Conservation (phyloP, 2,329 filamentous ascomycete genomes). For the Monosporascus ibericus region DNA sequence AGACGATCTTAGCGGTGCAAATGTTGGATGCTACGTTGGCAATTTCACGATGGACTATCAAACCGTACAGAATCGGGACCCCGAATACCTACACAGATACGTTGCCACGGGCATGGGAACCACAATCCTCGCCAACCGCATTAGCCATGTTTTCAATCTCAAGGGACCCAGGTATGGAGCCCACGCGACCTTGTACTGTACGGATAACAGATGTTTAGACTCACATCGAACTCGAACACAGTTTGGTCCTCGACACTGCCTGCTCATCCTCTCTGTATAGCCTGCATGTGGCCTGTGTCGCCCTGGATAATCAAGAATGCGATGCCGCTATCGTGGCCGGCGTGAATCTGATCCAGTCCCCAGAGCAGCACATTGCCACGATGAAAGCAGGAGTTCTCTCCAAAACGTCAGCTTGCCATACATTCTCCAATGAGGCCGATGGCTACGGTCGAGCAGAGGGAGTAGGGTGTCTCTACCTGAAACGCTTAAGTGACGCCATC, state of each 20-base stretch:
- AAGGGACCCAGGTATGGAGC: conserved; percentile 17
- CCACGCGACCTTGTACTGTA: background rate
- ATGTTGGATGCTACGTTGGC: conserved; percentile 18
- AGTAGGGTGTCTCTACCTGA: conserved; percentile 37
- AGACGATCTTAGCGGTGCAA: conserved; percentile 4
- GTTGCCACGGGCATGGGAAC: conserved; percentile 17
- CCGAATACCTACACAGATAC: conserved; percentile 19
- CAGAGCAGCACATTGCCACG: conserved; percentile 12
- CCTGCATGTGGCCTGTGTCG: conserved; percentile 13
- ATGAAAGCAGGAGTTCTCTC: conserved; percentile 28
- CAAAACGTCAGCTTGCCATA: conserved; percentile 27
- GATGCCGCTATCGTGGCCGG: conserved; percentile 18
- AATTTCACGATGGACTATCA: conserved; percentile 18
- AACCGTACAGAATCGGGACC: conserved; percentile 13
- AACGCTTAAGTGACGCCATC: conserved; percentile 35
- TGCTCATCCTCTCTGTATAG: conserved; percentile 25
- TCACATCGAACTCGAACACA: background rate
- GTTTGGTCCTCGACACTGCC: conserved; percentile 24
- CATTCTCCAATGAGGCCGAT: conserved; percentile 37
- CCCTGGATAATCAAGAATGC: conserved; percentile 13
- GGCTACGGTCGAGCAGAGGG: conserved; percentile 49
- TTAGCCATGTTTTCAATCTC: conserved; percentile 28
- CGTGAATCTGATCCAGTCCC: conserved; percentile 16
- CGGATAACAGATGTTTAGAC: background rate
- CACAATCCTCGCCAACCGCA: conserved; percentile 25